Percentiles rank a stretch among this genome's conserved stretches.
These are phyloP conservation scores for Tolypocladium ovalisporum DNA, from an alignment of 2,329 filamentous ascomycete species.

Conservation along the genomic window DNA sequence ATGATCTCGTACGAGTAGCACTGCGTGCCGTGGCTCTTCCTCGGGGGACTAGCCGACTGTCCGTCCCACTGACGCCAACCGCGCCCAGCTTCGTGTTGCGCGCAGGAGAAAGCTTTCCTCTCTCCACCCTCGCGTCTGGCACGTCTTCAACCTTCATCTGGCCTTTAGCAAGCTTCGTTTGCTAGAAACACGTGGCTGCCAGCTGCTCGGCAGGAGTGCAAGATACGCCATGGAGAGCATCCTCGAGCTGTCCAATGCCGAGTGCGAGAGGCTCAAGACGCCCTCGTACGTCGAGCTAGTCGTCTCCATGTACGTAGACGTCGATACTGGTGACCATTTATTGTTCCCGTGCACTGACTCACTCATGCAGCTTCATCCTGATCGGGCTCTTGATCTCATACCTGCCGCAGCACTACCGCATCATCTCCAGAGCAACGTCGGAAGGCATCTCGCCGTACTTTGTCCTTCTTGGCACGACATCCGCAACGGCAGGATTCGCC, in stretches of 20 bases:
- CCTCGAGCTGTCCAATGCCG: slow-evolving; percentile 2
- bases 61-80: neutral
- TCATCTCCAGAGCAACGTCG: slow-evolving; percentile 73
- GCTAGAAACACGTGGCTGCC: neutral
- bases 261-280: slow-evolving; percentile 40
- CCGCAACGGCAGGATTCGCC: slow-evolving; percentile 76
- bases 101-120: neutral
- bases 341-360: neutral
- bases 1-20: neutral
- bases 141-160: neutral
- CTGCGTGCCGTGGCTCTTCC: neutral
- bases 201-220: neutral
- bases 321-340: neutral
- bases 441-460: slow-evolving; percentile 96
- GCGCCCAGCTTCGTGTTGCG: neutral
- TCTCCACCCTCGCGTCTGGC: neutral
- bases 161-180: neutral
- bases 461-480: slow-evolving; percentile 85
- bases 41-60: neutral
- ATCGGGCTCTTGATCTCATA: slow-evolving; percentile 87
- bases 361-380: slow-evolving; percentile 52
- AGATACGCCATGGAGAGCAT: slow-evolving; percentile 1
- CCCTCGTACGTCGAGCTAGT: slow-evolving; percentile 44
- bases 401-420: slow-evolving; percentile 87
- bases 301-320: slow-evolving; percentile 37